Evolutionary conservation across 2,329 filamentous ascomycete genomes (phyloP).

Genomic region (Trichoderma gracile): DNA sequence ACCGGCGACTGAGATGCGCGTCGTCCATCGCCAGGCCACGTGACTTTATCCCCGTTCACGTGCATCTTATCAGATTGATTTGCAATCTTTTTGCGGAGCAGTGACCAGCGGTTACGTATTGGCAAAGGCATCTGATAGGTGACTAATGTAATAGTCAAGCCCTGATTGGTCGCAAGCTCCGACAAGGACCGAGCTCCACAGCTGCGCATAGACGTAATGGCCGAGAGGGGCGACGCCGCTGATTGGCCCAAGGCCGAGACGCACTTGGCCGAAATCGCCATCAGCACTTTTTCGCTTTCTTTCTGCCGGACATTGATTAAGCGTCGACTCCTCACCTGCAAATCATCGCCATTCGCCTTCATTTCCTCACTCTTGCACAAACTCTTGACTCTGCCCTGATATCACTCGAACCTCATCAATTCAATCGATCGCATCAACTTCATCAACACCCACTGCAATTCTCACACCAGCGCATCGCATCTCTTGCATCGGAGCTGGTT

Average conservation of each 20-base stretch:
- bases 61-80: conserved; percentile 27
- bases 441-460: neutral
- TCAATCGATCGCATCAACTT: no score
- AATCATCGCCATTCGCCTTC: neutral
- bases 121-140: conserved; percentile 24
- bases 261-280: conserved; percentile 27
- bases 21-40: conserved; percentile 19
- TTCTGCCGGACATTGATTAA: conserved; percentile 3
- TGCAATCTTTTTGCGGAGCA: conserved; percentile 16
- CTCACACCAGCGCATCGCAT: neutral
- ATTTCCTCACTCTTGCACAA: neutral
- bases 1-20: neutral
- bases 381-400: neutral
- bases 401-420: no score
- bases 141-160: neutral
- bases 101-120: conserved; percentile 12
- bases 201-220: conserved; percentile 25
- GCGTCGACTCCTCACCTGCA: conserved; percentile 16
- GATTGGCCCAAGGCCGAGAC: conserved; percentile 17
- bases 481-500: neutral
- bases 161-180: conserved; percentile 6
- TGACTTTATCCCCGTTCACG: conserved; percentile 19
- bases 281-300: conserved; percentile 17
- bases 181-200: conserved; percentile 22
- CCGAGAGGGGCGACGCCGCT: conserved; percentile 21